A percentile compares a stretch with the other conserved stretches of the same genome.
These are phyloP conservation scores for Phytophthora pseudosyringae DNA, from an alignment of 352 stramenopile species.

Conservation along the genomic window DNA sequence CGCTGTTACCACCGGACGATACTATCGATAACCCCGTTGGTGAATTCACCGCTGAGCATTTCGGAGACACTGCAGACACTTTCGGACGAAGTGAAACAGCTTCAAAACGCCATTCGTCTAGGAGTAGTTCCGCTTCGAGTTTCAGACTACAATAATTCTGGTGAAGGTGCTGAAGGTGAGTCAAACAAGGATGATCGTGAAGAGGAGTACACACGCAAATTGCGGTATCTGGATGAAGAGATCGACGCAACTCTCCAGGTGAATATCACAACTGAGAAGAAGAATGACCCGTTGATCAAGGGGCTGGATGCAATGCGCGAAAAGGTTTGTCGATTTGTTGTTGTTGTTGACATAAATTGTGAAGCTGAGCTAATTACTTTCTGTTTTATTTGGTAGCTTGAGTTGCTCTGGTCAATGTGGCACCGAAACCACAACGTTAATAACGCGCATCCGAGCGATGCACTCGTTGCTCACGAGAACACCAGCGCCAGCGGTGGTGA, in stretches of 20 bases:
- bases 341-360: neutral
- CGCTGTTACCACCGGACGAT: slow-evolving; percentile 67
- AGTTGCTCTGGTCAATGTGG: slow-evolving; percentile 69
- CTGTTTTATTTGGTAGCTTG: slow-evolving; percentile 35
- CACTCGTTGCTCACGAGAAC: neutral
- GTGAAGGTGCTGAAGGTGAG: slow-evolving; percentile 22
- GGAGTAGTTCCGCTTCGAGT: slow-evolving; percentile 48
- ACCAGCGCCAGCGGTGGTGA: neutral
- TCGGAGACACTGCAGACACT: slow-evolving; percentile 64
- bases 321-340: slow-evolving; percentile 44
- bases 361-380: neutral
- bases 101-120: slow-evolving; percentile 56
- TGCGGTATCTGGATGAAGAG: slow-evolving; percentile 73
- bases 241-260: slow-evolving; percentile 70
- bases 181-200: slow-evolving; percentile 38
- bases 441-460: slow-evolving; percentile 12
- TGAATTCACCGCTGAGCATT: slow-evolving; percentile 66
- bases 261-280: slow-evolving; percentile 74
- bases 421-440: slow-evolving; percentile 65
- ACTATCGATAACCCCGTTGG: slow-evolving; percentile 61
- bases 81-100: slow-evolving; percentile 60
- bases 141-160: slow-evolving; percentile 9
- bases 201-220: slow-evolving; percentile 63
- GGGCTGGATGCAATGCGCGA: slow-evolving; percentile 66
- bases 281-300: slow-evolving; percentile 82